Evolutionary conservation across 208 protist genomes (phyloP).

Genomic region (Strigomonas galati): DNA sequence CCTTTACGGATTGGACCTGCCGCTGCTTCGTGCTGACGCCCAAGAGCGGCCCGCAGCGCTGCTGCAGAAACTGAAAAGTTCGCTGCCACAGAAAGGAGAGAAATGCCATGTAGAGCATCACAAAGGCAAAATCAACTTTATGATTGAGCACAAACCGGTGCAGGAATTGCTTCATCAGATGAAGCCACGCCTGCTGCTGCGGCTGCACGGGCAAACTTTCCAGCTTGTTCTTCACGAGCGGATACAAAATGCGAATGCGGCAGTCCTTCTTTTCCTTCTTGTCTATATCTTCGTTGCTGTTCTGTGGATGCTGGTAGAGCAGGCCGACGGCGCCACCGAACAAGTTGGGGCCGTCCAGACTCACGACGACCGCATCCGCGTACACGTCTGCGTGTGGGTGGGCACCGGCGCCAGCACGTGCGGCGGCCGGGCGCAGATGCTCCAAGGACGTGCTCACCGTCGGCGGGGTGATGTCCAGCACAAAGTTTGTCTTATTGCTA

Average conservation of each 20-base stretch:
- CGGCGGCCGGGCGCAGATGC: neutral
- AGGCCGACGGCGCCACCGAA: constrained; percentile 2
- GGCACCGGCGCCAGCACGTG: neutral
- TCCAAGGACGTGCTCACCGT: neutral
- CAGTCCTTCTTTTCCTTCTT: no score
- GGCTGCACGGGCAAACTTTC: neutral
- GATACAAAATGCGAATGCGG: no score
- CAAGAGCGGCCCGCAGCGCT: neutral
- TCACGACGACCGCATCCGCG: neutral
- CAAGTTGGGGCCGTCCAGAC: constrained; percentile 2
- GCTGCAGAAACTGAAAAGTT: neutral
- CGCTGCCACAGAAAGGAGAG: neutral
- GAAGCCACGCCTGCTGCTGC: neutral
- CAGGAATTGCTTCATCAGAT: neutral
- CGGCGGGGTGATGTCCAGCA: constrained; percentile 1
- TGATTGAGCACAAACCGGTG: neutral
- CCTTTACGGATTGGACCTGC: no score
- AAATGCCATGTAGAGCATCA: no score
- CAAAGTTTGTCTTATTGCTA: neutral
- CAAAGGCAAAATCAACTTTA: no score
- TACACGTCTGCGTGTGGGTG: neutral
- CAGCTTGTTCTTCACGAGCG: neutral
- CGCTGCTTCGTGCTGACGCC: no score
- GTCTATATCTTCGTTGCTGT: no score
- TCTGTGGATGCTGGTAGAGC: neutral